These are phyloP conservation scores for Massarina eburnea DNA, from an alignment of 2,329 filamentous ascomycete genomes.

Conservation along the genomic window DNA sequence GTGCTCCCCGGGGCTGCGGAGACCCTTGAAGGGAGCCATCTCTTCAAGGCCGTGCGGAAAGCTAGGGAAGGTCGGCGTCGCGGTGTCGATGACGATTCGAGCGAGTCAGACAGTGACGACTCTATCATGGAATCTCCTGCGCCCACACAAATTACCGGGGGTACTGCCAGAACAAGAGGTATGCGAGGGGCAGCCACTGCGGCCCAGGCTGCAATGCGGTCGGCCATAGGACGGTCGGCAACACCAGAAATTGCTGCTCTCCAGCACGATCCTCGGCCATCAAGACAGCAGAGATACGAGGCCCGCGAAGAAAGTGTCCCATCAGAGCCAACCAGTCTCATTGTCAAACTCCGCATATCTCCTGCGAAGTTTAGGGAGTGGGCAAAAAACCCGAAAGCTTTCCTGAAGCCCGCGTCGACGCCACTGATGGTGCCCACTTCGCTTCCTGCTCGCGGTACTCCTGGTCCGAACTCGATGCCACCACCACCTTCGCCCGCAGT, in stretches of 20 bases:
- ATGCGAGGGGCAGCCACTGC: slow-evolving; percentile 87
- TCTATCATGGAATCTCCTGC: slow-evolving; percentile 85
- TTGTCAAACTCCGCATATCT: slow-evolving; percentile 75
- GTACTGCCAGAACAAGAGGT: slow-evolving; percentile 81
- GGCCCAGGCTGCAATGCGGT: slow-evolving; percentile 82
- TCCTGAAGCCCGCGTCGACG: slow-evolving; percentile 45
- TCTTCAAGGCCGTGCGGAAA: slow-evolving; percentile 68
- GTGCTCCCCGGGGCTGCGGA: slow-evolving; percentile 85
- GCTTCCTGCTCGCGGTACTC: slow-evolving; percentile 53
- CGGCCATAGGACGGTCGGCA: slow-evolving; percentile 75
- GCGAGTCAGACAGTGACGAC: slow-evolving; percentile 90
- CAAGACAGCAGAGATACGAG: slow-evolving; percentile 61
- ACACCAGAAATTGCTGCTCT: slow-evolving; percentile 75
- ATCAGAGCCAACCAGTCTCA: slow-evolving; percentile 64
- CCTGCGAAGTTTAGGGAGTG: slow-evolving; percentile 71
- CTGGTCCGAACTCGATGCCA: slow-evolving; percentile 59
- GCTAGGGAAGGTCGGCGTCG: slow-evolving; percentile 56
- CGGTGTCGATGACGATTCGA: slow-evolving; percentile 72
- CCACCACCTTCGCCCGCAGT: slow-evolving; percentile 52
- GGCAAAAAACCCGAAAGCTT: slow-evolving; percentile 57
- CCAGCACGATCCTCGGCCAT: slow-evolving; percentile 72
- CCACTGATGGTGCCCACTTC: slow-evolving; percentile 49
- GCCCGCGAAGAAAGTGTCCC: slow-evolving; percentile 73
- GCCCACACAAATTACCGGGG: slow-evolving; percentile 65
- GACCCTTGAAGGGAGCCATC: slow-evolving; percentile 77